Evolutionary conservation across 2,329 filamentous ascomycete genomes (phyloP).

Genomic region (Acephala macrosclerotiorum): DNA sequence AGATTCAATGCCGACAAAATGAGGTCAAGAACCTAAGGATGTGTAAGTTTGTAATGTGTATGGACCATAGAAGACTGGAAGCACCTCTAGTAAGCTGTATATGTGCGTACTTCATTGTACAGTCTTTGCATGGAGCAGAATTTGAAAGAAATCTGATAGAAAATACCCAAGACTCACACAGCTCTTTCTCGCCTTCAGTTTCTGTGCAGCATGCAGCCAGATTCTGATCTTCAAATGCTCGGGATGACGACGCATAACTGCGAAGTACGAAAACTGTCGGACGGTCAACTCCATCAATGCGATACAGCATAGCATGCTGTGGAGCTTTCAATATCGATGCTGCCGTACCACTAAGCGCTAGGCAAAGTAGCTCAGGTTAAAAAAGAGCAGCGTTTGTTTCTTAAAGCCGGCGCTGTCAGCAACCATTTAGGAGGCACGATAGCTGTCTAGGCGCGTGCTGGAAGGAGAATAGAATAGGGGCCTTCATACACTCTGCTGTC

Average conservation of each 20-base stretch:
- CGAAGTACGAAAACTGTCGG: not conserved
- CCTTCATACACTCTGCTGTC: not conserved
- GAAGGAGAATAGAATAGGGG: conserved; percentile 3
- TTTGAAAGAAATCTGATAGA: conserved; percentile 7
- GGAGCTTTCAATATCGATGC: not conserved
- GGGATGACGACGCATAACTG: not conserved
- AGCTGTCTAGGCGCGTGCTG: not conserved
- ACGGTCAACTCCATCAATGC: not conserved
- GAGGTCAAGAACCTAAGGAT: not conserved
- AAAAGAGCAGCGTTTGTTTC: not conserved
- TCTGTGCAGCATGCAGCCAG: not conserved
- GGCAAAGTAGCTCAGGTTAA: not conserved
- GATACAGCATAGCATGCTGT: not conserved
- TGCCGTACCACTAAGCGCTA: not conserved
- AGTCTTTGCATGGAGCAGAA: not conserved
- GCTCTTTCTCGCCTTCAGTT: not conserved
- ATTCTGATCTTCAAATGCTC: not conserved
- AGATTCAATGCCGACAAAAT: not conserved
- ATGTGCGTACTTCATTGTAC: not conserved
- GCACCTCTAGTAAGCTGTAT: not conserved
- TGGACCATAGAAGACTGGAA: not conserved
- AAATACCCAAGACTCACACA: not conserved
- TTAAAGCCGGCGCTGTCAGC: conserved; percentile 7
- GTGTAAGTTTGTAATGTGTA: not conserved
- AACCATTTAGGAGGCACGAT: not conserved